Percentiles rank a stretch among this genome's conserved stretches.
These are phyloP conservation scores for Metarhizium brunneum DNA, from an alignment of 2,329 filamentous ascomycete genomes.

Conservation along the genomic window DNA sequence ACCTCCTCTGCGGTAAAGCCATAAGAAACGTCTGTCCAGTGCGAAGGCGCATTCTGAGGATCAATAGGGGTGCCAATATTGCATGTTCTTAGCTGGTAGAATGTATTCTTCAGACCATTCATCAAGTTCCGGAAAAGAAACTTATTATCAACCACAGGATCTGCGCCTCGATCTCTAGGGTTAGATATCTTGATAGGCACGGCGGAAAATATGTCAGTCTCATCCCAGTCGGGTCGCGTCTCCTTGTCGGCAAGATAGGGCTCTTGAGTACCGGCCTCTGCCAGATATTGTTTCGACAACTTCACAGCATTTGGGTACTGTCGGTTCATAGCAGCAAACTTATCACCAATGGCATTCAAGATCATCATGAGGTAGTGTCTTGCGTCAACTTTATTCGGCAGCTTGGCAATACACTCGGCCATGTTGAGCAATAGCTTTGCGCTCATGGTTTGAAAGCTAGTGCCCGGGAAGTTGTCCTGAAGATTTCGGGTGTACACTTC, in stretches of 20 bases:
- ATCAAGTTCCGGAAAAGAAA: conserved; percentile 96
- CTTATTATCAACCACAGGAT: conserved; percentile 93
- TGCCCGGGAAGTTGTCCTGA: conserved; percentile 91
- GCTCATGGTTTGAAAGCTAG: conserved; percentile 99
- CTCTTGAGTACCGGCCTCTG: conserved; percentile 54
- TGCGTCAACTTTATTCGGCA: conserved; percentile 88
- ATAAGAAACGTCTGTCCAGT: conserved; percentile 93
- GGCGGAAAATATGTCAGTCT: conserved; percentile 93
- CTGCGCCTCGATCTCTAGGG: conserved; percentile 75
- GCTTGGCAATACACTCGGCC: conserved; percentile 93
- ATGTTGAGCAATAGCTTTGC: conserved; percentile 95
- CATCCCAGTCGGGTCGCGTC: conserved; percentile 84
- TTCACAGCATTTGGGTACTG: conserved; percentile 95
- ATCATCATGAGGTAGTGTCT: conserved; percentile 96
- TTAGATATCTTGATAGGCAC: conserved; percentile 95
- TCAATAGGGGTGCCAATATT: conserved; percentile 71
- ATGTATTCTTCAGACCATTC: conserved; percentile 91
- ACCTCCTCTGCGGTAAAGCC: conserved; percentile 98
- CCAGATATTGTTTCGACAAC: conserved; percentile 69
- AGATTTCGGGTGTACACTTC: conserved; percentile 96
- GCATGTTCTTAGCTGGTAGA: conserved; percentile 87
- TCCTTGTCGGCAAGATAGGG: conserved; percentile 79
- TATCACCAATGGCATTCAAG: conserved; percentile 93
- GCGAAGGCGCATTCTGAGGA: conserved; percentile 65
- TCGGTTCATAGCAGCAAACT: conserved; percentile 95